Conservation (phyloP, 441 rosid genomes). For the Melastoma candidum region DNA sequence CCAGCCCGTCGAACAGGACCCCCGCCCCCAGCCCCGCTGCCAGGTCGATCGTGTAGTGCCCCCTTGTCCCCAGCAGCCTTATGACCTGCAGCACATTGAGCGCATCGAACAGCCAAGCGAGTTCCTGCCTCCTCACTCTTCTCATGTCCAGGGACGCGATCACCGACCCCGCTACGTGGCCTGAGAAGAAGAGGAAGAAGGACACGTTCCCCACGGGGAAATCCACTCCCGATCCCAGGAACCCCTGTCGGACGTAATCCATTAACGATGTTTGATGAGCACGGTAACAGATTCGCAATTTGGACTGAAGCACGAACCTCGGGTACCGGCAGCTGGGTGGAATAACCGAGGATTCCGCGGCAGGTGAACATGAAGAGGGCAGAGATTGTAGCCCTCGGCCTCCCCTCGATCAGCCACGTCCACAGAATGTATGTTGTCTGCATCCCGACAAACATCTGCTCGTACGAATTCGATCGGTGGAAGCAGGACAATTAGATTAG, state of each 20-base stretch:
- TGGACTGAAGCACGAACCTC: conserved; percentile 28
- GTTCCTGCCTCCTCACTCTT: conserved; percentile 53
- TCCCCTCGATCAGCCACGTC: conserved; percentile 77
- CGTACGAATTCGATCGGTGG: not conserved
- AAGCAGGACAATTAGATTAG: not conserved
- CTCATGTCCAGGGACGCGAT: conserved; percentile 89
- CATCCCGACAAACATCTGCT: conserved; percentile 85
- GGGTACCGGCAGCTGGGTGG: conserved; percentile 94
- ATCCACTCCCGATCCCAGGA: conserved; percentile 85
- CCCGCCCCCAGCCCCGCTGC: conserved; percentile 87
- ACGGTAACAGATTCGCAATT: too few species aligned
- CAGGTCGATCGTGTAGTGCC: conserved; percentile 88
- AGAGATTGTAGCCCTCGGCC: conserved; percentile 79
- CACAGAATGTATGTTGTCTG: conserved; percentile 73
- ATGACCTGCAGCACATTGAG: conserved; percentile 68
- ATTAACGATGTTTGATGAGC: too few species aligned
- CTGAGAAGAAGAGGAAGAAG: conserved; percentile 88
- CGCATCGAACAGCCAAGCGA: conserved; percentile 62
- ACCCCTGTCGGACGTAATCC: conserved; percentile 40
- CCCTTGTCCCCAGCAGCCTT: conserved; percentile 77
- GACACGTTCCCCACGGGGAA: conserved; percentile 95
- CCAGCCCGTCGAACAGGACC: conserved; percentile 65
- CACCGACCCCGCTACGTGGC: conserved; percentile 87
- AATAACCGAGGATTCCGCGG: conserved; percentile 90
- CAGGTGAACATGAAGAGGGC: conserved; percentile 95